Evolutionary conservation across 306 rosid species (phyloP).

Genomic region (Castanea sativa): DNA sequence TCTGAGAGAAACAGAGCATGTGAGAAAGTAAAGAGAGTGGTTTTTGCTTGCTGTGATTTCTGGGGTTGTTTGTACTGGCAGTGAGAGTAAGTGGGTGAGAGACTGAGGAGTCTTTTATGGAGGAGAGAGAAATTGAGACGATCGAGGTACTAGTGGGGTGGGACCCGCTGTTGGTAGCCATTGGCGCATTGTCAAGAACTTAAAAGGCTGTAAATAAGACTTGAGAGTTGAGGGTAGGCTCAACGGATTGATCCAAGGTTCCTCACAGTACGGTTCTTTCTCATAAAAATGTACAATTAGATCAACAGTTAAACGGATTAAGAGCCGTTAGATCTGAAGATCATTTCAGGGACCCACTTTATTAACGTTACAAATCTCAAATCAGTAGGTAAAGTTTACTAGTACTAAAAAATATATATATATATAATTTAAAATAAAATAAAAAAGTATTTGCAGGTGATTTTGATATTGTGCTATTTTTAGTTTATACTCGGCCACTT

Average conservation of each 20-base stretch:
- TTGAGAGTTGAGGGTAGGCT: background rate
- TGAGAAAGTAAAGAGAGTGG: background rate
- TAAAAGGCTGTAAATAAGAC: background rate
- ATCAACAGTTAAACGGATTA: no score
- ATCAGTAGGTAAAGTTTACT: no score
- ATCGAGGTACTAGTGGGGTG: slow-evolving; percentile 20
- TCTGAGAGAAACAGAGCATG: slow-evolving; percentile 28
- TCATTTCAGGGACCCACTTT: background rate
- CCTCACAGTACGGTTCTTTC: no score
- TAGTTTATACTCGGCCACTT: background rate
- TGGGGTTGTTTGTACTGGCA: slow-evolving; percentile 7
- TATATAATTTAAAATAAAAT: no score
- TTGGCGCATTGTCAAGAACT: background rate
- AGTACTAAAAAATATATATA: no score
- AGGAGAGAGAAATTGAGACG: background rate
- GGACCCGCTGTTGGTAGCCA: slow-evolving; percentile 23
- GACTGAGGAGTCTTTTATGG: background rate
- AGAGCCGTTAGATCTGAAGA: no score
- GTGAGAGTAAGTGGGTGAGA: slow-evolving; percentile 6
- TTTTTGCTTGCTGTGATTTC: background rate
- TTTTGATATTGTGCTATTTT: background rate
- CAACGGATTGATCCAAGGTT: background rate
- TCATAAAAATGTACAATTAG: no score
- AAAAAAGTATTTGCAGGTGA: background rate
- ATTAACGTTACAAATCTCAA: no score